Conservation (phyloP, 768 basidiomycete genomes). For the Amanita rubescens region DNA sequence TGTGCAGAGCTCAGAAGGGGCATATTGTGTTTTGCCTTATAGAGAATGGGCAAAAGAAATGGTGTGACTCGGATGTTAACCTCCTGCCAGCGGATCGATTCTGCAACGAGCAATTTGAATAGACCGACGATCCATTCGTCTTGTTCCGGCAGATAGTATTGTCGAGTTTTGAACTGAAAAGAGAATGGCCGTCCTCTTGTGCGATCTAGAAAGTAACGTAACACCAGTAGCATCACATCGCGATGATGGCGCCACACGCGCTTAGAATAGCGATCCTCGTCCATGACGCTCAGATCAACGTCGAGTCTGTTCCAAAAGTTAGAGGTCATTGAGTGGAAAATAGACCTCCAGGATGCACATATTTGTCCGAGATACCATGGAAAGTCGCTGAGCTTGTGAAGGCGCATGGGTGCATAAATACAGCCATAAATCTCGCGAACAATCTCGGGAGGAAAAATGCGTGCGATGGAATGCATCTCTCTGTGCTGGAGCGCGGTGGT, state of each 20-base stretch:
- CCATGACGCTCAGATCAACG: neutral
- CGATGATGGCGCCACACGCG: neutral
- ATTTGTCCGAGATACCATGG: constrained; percentile 6
- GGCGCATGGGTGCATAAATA: neutral
- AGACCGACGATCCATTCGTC: neutral
- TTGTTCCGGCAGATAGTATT: neutral
- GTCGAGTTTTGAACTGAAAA: neutral
- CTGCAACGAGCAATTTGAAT: neutral
- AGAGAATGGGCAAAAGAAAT: neutral
- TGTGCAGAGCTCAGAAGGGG: neutral
- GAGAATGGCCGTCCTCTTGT: neutral
- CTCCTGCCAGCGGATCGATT: neutral
- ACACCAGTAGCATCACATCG: neutral
- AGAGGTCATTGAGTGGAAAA: neutral
- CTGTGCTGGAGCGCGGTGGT: neutral
- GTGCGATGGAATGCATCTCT: neutral
- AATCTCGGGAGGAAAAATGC: neutral
- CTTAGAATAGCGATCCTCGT: neutral
- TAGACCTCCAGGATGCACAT: constrained; percentile 3
- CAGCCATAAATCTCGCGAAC: neutral
- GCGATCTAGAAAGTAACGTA: neutral
- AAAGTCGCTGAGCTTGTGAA: neutral
- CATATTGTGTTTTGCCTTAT: neutral
- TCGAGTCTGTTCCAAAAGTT: constrained; percentile 4
- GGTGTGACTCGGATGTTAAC: neutral